phyloP scores from a whole-genome alignment of 805 yeast genomes.

The Ogataea paradorogensis region DNA sequence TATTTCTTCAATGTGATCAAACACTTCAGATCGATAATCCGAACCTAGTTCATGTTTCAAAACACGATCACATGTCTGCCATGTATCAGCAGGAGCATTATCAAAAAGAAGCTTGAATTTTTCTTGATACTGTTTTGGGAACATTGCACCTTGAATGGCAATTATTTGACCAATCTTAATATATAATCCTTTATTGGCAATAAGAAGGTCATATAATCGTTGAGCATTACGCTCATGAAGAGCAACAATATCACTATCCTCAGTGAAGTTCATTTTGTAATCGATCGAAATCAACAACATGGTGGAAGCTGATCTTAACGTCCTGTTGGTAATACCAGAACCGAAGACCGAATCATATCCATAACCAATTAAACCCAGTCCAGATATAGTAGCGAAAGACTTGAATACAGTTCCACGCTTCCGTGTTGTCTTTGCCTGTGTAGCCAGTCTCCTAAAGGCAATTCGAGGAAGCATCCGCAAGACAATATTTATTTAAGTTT shows the following conservation, averaged over 20 bases:
- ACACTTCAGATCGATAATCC: slow-evolving; percentile 38
- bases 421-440: not conserved
- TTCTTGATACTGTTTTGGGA: slow-evolving; percentile 62
- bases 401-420: slow-evolving; percentile 3
- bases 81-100: slow-evolving; percentile 59
- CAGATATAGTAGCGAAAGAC: slow-evolving; percentile 8
- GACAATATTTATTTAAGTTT: too few species aligned
- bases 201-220: slow-evolving; percentile 43
- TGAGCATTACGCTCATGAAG: slow-evolving; percentile 61
- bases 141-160: slow-evolving; percentile 68
- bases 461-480: not conserved
- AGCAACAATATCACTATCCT: slow-evolving; percentile 43
- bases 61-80: slow-evolving; percentile 43
- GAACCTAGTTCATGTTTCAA: slow-evolving; percentile 41
- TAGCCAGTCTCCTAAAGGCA: not conserved
- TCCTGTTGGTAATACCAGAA: slow-evolving; percentile 51
- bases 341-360: slow-evolving; percentile 34
- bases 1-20: slow-evolving; percentile 45
- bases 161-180: slow-evolving; percentile 78
- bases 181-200: slow-evolving; percentile 56
- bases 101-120: slow-evolving; percentile 60
- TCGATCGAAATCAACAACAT: slow-evolving; percentile 54
- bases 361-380: slow-evolving; percentile 23
- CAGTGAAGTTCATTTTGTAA: slow-evolving; percentile 53
- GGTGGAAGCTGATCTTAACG: slow-evolving; percentile 47